phyloP scores from a whole-genome alignment of 2,329 filamentous ascomycete genomes.

The Claviceps cyperi region DNA sequence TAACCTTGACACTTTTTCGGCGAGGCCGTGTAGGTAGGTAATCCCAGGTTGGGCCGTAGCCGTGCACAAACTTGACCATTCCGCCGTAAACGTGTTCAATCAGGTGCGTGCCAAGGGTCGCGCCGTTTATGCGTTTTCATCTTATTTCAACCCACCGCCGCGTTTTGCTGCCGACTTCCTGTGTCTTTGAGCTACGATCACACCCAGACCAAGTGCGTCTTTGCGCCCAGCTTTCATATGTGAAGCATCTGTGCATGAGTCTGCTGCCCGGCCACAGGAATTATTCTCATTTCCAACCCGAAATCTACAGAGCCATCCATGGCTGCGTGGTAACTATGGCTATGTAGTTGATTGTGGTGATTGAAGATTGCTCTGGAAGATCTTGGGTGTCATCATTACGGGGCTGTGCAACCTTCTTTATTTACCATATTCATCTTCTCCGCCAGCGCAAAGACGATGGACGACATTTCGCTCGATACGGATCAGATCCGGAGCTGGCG shows the following conservation, averaged over 20 bases:
- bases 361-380: too few species aligned
- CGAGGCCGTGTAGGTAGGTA: too few species aligned
- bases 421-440: not conserved
- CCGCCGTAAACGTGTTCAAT: not conserved
- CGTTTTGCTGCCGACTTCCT: not conserved
- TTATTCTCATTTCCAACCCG: not conserved
- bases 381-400: too few species aligned
- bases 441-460: slow-evolving; percentile 2
- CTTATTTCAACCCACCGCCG: not conserved
- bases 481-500: slow-evolving; percentile 45
- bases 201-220: not conserved
- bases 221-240: not conserved
- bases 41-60: too few species aligned
- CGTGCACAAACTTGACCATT: not conserved
- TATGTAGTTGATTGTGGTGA: not conserved
- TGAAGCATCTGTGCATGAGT: not conserved
- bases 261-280: not conserved
- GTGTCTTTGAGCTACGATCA: not conserved
- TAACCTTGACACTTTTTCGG: not conserved
- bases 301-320: too few species aligned
- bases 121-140: not conserved
- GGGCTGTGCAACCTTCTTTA: not conserved
- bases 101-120: not conserved
- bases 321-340: not conserved
- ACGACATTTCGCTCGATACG: slow-evolving; percentile 9